phyloP scores from a whole-genome alignment of 2,329 filamentous ascomycete genomes.

The Penicillium decumbens region DNA sequence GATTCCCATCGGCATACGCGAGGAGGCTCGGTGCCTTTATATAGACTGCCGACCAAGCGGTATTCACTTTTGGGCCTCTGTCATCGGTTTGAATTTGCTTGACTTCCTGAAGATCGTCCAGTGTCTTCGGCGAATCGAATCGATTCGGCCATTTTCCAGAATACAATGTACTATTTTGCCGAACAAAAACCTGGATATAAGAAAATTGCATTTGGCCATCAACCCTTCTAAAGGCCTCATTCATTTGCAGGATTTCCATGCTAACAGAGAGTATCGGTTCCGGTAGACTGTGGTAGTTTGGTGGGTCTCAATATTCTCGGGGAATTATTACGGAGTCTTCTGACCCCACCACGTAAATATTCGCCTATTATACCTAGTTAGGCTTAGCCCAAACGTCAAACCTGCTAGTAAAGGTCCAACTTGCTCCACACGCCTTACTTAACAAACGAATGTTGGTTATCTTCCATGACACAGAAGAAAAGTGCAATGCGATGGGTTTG shows the following conservation, averaged over 20 bases:
- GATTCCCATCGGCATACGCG: conserved; percentile 12
- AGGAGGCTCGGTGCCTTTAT: conserved; percentile 22
- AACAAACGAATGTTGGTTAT: no score
- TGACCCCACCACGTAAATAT: no score
- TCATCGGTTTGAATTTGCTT: conserved; percentile 15
- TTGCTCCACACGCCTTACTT: no score
- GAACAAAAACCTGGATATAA: conserved; percentile 20
- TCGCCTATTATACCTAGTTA: no score
- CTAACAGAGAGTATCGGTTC: not conserved
- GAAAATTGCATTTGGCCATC: conserved; percentile 19
- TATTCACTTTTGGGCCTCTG: conserved; percentile 13
- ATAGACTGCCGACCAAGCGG: conserved; percentile 18
- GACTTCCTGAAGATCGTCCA: conserved; percentile 16
- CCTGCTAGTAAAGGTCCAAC: no score
- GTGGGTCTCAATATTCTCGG: no score
- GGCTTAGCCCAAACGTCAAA: no score
- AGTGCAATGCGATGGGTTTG: no score
- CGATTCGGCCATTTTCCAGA: conserved; percentile 21
- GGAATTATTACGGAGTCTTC: no score
- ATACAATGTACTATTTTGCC: conserved; percentile 18
- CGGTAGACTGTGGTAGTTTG: no score
- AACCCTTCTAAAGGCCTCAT: conserved; percentile 17
- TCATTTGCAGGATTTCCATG: conserved; percentile 22
- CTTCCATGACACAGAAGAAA: no score
- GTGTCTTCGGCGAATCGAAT: conserved; percentile 10